phyloP scores from a whole-genome alignment of 306 rosid species.

The Carpinus fangiana region DNA sequence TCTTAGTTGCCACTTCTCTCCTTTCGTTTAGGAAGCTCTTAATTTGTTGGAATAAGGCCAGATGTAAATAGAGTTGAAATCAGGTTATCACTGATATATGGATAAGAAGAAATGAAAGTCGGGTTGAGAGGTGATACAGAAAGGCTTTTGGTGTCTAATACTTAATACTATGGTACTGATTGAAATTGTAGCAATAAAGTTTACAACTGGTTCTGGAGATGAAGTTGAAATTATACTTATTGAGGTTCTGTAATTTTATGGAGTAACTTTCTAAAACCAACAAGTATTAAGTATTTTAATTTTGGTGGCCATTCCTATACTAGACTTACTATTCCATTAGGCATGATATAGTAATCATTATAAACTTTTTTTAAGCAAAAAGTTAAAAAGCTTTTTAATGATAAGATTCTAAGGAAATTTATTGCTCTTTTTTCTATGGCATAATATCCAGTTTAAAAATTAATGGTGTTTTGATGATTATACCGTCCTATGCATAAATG shows the following conservation, averaged over 20 bases:
- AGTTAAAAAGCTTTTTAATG: neutral
- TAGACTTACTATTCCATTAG: neutral
- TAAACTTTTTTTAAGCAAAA: neutral
- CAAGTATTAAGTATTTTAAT: too few species aligned
- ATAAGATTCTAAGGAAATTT: neutral
- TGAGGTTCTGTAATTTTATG: neutral
- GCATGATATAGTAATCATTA: neutral
- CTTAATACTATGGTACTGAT: neutral
- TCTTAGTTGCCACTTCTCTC: neutral
- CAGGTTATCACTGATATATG: neutral
- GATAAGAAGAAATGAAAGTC: neutral
- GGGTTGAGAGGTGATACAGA: neutral
- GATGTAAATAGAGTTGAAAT: neutral
- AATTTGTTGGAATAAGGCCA: neutral
- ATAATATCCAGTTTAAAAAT: neutral
- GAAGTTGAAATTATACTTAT: neutral
- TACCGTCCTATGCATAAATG: neutral
- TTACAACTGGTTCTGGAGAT: neutral
- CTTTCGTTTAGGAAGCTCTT: neutral
- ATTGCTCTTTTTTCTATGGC: neutral
- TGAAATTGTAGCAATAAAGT: neutral
- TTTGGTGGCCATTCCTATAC: neutral
- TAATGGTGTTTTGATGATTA: neutral
- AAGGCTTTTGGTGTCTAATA: neutral
- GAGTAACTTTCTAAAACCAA: neutral